Base-by-base conservation (phyloP, 371 early-diverging fungal genomes). In the Mucor plumbeus region DNA sequence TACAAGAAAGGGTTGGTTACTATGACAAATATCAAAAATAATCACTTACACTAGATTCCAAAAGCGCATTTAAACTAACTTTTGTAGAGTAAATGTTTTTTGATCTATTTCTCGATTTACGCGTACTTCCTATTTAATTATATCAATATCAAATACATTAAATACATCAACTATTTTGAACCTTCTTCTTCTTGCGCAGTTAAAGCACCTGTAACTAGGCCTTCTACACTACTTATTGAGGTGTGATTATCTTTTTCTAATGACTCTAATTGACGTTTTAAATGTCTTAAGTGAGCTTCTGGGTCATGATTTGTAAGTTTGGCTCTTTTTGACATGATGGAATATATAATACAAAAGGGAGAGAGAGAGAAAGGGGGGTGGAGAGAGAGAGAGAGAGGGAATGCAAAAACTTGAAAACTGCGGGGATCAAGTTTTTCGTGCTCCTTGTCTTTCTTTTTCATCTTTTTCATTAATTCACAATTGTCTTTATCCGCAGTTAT, bases 171-270 rank as follows among this genome's bases (percentile, higher is more conserved):
- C 5, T 26, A 2, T 1, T 26, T 21, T 31, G 6, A 59, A 64
- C 71, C 66, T 70, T 74, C 75, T 69, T 84, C 76, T 74, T 80
- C 76, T 63, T 80, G 80, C 41, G 77, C 76, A 26, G 80, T 80
- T 7, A 85, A 72, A 4, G 85, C 84, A 13, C 82, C 79, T 60
- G 72, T 82, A 48, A 87, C 81, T 21, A 87, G 69, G 14, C 83
- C 87, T 57, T 87, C 88, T 7, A 84, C 80, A 69, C 87, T 87
- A 41, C 83, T 80, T 19, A 88, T 61, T 6, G 86, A 82, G 31
- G 82, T 77, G 61, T 84, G 88, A 73, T 90, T 88, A 67, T 88
- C 89, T 66, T 82, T 84, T 58, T 90, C 88, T 5, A 90, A 69
- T 9, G 88, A 86, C 56, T 88, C 90, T 1, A 90, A 74, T 56